Percentiles rank a stretch among this genome's conserved stretches.
Conservation (phyloP, 2,329 filamentous ascomycete genomes). For the Trichoderma sp. region DNA sequence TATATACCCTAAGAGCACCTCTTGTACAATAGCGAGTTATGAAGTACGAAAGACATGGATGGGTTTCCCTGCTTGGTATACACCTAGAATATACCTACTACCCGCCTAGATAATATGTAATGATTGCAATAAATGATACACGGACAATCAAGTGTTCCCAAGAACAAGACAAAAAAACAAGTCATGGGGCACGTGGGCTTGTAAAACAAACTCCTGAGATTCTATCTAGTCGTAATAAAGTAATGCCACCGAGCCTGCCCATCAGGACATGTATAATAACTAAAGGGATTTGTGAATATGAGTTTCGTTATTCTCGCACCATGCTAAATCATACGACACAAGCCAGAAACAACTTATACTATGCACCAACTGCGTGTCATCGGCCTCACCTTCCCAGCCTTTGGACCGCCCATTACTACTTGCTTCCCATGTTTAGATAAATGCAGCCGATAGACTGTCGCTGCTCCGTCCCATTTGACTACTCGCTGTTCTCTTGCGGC, state of each 20-base stretch:
- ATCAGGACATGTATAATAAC: not conserved
- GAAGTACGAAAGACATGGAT: not conserved
- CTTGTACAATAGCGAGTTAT: not conserved
- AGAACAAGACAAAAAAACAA: not conserved
- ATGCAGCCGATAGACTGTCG: slow-evolving; percentile 37
- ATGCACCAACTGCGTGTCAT: not conserved
- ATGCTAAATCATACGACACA: not conserved
- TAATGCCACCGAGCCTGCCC: not conserved
- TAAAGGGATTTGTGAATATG: not conserved
- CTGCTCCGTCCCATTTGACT: slow-evolving; percentile 32
- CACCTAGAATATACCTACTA: not conserved
- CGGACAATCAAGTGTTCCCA: not conserved
- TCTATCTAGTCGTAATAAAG: slow-evolving; percentile 2
- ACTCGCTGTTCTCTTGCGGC: slow-evolving; percentile 46
- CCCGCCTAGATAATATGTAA: not conserved
- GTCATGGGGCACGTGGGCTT: not conserved
- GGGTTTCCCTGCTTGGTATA: not conserved
- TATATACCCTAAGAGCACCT: not conserved
- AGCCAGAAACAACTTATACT: not conserved
- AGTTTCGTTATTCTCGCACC: not conserved
- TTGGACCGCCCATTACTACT: not conserved
- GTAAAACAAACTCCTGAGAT: not conserved
- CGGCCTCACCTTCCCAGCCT: not conserved
- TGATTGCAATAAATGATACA: not conserved
- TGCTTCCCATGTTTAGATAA: slow-evolving; percentile 32